Evolutionary conservation across 1,139 yeast species (phyloP).

Genomic region (Hanseniaspora sp.): DNA sequence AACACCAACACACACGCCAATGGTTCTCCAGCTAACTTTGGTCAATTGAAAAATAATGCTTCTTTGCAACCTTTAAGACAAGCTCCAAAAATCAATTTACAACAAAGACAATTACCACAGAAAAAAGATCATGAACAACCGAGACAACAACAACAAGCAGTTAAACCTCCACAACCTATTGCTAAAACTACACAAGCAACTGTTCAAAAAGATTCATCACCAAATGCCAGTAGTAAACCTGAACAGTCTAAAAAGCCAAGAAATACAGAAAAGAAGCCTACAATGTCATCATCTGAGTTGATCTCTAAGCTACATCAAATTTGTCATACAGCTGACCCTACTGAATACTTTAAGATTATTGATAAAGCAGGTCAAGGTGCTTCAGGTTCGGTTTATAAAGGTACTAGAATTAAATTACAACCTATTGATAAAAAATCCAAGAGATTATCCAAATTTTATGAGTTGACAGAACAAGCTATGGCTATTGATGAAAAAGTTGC

Average conservation of each 20-base stretch:
- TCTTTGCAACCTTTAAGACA: slow-evolving; percentile 27
- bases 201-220: slow-evolving; percentile 21
- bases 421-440: slow-evolving; percentile 22
- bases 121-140: slow-evolving; percentile 16
- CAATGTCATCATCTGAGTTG: slow-evolving; percentile 75
- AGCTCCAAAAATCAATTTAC: slow-evolving; percentile 25
- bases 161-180: slow-evolving; percentile 16
- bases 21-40: neutral
- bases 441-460: slow-evolving; percentile 19
- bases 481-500: slow-evolving; percentile 50
- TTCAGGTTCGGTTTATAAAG: slow-evolving; percentile 87
- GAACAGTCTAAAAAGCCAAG: slow-evolving; percentile 24
- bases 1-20: neutral
- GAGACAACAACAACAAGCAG: slow-evolving; percentile 16
- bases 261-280: slow-evolving; percentile 51
- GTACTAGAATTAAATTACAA: slow-evolving; percentile 46
- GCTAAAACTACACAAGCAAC: slow-evolving; percentile 19
- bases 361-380: slow-evolving; percentile 99
- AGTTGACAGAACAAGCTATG: slow-evolving; percentile 28
- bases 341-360: slow-evolving; percentile 70
- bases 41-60: neutral
- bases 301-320: slow-evolving; percentile 76
- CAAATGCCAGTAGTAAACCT: slow-evolving; percentile 17
- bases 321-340: slow-evolving; percentile 73
- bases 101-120: slow-evolving; percentile 16